These are phyloP conservation scores for Paraleonurus japonicus DNA, from an alignment of 257 asterid genomes.

Conservation along the genomic window DNA sequence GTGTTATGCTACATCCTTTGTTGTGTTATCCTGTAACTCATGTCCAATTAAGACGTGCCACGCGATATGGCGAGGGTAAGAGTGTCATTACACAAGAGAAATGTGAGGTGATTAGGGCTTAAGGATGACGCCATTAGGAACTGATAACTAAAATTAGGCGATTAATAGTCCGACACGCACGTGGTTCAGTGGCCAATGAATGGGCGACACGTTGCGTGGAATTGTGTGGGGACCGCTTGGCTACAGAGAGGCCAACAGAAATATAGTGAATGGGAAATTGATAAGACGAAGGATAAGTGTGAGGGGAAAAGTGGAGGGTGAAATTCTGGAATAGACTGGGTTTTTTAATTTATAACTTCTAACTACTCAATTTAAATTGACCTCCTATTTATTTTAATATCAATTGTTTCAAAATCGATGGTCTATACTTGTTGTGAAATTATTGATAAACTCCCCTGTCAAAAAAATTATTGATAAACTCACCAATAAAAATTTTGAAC, in stretches of 20 bases:
- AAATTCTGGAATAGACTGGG: slow-evolving; percentile 23
- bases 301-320: slow-evolving; percentile 26
- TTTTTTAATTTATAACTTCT: neutral
- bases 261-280: slow-evolving; percentile 32
- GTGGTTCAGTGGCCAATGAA: slow-evolving; percentile 4
- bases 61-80: neutral
- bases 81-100: neutral
- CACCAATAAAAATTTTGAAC: no score
- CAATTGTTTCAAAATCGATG: no score
- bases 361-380: neutral
- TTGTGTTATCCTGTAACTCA: neutral
- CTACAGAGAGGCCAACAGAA: slow-evolving; percentile 27
- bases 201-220: slow-evolving; percentile 26
- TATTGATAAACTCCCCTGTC: no score
- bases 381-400: neutral
- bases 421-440: neutral
- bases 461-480: no score
- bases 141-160: slow-evolving; percentile 42
- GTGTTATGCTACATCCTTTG: slow-evolving; percentile 9
- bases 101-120: slow-evolving; percentile 31
- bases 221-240: slow-evolving; percentile 30
- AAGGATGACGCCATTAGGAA: slow-evolving; percentile 37
- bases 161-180: slow-evolving; percentile 51
- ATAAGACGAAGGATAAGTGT: slow-evolving; percentile 39
- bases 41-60: neutral